Evolutionary conservation across 2,329 filamentous ascomycete genomes (phyloP), one percentile per base, ranked within the genome.

Genomic region (Calonectria pteridis): DNA sequence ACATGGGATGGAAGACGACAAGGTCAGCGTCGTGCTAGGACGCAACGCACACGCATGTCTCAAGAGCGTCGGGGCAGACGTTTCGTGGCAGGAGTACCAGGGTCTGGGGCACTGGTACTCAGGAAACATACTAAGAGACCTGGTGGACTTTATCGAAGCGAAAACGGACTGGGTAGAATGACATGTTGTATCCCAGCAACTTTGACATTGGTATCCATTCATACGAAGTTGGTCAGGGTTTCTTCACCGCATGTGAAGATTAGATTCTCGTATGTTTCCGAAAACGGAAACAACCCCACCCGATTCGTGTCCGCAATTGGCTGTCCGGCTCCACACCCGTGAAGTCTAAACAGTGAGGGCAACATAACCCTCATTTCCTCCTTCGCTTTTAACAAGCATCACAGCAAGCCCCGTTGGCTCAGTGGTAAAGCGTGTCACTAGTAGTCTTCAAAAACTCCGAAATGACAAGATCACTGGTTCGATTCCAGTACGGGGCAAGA

Each of bases 361-460:
- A 20, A 29, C 20, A 63, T 63, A 63, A 63, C 35, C 59, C 59
- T 63, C 59, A 46, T 63, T 63, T 46, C 59, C 6, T 29, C 16
- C 6, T 4, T 37, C 26, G 3, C 2, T n/a, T n/a, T 20, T 37
- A 63, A 13, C 26, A 63, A 63, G 37, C 59, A 63, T 43, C 59
- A 23, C 7, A 63, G 37, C 59, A 64, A 64, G 59, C 59, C 59
- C 59, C 59, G 59, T 64, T 64, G 59, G 59, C 59, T 64, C 59
- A 64, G 59, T 64, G 59, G 59, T 64, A 64, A 64, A 64, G 59
- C 59, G 59, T 64, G 29, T 64, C 59, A 64, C 59, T 64, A 64
- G 59, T 64, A 64, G 28, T 6, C 6, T 11, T 4, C 14, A 43
- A 7, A 20, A 20, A 13, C 6, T 33, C n/a, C 26, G 51, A 33